Conservation (phyloP, 768 basidiomycete genomes). For the Mycena indigotica region DNA sequence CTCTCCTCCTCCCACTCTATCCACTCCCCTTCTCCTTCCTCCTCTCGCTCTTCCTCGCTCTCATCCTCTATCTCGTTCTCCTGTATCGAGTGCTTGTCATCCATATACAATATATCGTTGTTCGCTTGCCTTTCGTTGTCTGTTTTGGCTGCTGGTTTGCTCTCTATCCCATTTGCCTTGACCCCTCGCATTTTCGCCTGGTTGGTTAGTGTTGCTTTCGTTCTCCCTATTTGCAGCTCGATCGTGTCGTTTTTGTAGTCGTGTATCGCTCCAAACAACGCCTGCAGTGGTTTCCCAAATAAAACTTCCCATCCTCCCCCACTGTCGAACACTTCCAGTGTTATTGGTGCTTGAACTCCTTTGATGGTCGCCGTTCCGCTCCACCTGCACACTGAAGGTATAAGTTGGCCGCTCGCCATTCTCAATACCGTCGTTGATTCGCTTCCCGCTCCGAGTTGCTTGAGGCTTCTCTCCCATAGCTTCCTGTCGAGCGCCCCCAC, state of each 20-base stretch:
- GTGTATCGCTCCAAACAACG: conserved; percentile 16
- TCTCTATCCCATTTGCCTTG: background rate
- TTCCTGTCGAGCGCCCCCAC: conserved; percentile 27
- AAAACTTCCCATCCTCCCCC: conserved; percentile 20
- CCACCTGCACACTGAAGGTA: conserved; percentile 25
- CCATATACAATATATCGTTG: no score
- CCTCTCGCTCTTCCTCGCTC: no score
- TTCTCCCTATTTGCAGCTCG: background rate
- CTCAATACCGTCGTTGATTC: conserved; percentile 25
- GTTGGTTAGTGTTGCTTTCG: conserved; percentile 1
- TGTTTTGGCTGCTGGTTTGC: no score
- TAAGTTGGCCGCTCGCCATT: conserved; percentile 35
- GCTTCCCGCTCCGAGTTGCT: conserved; percentile 7
- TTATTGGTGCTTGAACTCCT: background rate
- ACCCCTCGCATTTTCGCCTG: background rate
- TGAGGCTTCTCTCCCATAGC: conserved; percentile 16
- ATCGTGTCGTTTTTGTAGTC: conserved; percentile 17
- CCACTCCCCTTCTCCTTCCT: no score
- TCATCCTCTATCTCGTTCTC: no score
- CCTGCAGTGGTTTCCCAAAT: conserved; percentile 23
- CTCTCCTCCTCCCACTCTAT: no score
- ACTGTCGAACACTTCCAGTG: conserved; percentile 29
- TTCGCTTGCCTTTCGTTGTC: no score
- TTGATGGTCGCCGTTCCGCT: conserved; percentile 21
- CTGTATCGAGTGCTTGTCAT: no score